Conservation (phyloP, 345 rosid species). For the Erodium maritimum region DNA sequence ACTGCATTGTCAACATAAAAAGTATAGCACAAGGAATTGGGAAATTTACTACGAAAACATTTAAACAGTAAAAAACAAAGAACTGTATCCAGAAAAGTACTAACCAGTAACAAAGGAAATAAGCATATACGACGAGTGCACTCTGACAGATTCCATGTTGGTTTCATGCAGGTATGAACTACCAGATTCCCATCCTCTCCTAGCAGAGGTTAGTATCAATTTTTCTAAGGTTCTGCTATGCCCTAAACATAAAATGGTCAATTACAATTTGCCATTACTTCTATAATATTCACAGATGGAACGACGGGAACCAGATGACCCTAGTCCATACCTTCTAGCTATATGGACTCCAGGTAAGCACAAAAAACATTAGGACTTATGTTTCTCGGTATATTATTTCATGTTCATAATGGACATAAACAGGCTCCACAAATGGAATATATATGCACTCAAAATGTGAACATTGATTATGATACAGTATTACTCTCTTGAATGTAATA, state of each 20-base stretch:
- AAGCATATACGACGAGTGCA: not conserved
- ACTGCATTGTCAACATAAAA: not conserved
- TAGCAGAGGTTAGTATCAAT: slow-evolving; percentile 43
- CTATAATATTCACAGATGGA: slow-evolving; percentile 49
- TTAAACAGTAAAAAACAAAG: too few relatives aligned
- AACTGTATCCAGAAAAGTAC: not conserved
- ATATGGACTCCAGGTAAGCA: slow-evolving; percentile 90
- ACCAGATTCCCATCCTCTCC: slow-evolving; percentile 83
- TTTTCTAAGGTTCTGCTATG: not conserved
- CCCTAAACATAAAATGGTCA: not conserved
- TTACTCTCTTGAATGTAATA: not conserved
- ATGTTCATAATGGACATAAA: not conserved
- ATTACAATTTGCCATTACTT: not conserved
- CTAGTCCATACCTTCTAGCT: slow-evolving; percentile 86
- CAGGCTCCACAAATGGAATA: not conserved
- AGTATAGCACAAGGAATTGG: not conserved
- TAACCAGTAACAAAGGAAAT: not conserved
- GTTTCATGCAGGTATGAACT: slow-evolving; percentile 69
- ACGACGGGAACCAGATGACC: slow-evolving; percentile 73
- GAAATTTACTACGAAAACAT: not conserved
- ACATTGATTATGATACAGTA: not conserved
- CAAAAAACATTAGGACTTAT: not conserved
- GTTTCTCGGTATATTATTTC: not conserved
- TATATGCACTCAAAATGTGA: not conserved
- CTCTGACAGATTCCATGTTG: not conserved